These are phyloP conservation scores for Skeletonema tropicum DNA, from an alignment of 108 stramenopile genomes.

Conservation along the genomic window DNA sequence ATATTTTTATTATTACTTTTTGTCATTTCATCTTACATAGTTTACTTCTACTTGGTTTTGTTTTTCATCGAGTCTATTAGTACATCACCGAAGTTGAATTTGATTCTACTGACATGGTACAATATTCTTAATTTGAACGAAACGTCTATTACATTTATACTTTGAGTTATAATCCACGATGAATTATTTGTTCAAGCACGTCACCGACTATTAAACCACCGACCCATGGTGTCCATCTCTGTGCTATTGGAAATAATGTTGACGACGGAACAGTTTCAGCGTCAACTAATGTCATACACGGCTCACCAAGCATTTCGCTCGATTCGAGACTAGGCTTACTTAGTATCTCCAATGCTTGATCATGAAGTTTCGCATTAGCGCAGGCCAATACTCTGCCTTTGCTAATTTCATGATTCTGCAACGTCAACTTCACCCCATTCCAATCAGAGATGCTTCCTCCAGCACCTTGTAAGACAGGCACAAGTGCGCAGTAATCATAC, in stretches of 20 bases:
- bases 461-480: slow-evolving; percentile 39
- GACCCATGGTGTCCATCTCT: not conserved
- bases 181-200: not conserved
- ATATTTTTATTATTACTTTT: too few species aligned
- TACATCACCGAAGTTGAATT: too few species aligned
- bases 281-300: not conserved
- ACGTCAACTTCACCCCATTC: slow-evolving; percentile 18
- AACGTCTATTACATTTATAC: too few species aligned
- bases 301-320: not conserved
- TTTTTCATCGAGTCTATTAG: too few species aligned
- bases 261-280: not conserved
- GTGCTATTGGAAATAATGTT: not conserved
- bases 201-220: not conserved
- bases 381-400: slow-evolving; percentile 38
- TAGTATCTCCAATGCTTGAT: slow-evolving; percentile 28
- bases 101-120: too few species aligned
- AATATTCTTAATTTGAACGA: too few species aligned
- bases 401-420: slow-evolving; percentile 24
- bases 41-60: too few species aligned
- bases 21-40: too few species aligned
- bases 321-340: slow-evolving; percentile 3
- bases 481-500: slow-evolving; percentile 43
- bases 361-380: slow-evolving; percentile 27
- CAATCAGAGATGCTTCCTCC: slow-evolving; percentile 42
- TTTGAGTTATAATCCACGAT: not conserved